Evolutionary conservation across 139 green algal genomes (phyloP), one percentile per base, ranked within the genome.

Genomic region (Ulvella scutata): DNA sequence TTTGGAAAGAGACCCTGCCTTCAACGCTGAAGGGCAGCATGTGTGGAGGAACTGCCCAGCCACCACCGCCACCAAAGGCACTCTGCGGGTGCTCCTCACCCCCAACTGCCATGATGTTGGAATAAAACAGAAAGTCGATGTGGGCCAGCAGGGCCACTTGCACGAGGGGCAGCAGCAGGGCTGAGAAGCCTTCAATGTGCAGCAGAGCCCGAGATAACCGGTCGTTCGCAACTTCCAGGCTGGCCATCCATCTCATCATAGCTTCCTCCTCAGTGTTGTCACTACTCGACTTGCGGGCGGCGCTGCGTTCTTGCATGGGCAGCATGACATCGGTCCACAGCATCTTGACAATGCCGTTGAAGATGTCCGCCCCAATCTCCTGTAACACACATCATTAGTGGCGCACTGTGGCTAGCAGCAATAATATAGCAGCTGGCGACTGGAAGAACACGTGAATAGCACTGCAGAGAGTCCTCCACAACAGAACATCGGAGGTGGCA

Each of bases 1-100:
- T 67, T 26, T 67, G 51, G 20, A 67, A 67, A n/a, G 51, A 67
- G n/a, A 67, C 51, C 9, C 51, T n/a, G 13, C 51, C 51, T 26
- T 67, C 51, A 26, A 67, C 17, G n/a, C n/a, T 67, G 51, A 67
- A 67, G n/a, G 51, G 51, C 51, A 67, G 51, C 51, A 67, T 67
- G n/a, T 67, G 51, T 26, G 51, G 51, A n/a, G 51, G 51, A n/a
- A 67, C 51, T 0, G 33, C n/a, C 51, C 51, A 67, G 51, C 51
- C 51, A 26, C 51, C 51, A n/a, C 33, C 51, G 1, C 51, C 51
- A 23, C 51, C 51, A 29, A 67, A 67, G n/a, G 51, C 51, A n/a
- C n/a, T 36, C 51, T n/a, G 13, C 51, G 1, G 51, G n/a, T 26
- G 51, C 51, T 67, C 51, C 51, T n/a, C 51, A 26, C 51, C n/a